These are phyloP conservation scores for Protomyces inouyei DNA, from an alignment of 1,139 yeast species.

Conservation along the genomic window DNA sequence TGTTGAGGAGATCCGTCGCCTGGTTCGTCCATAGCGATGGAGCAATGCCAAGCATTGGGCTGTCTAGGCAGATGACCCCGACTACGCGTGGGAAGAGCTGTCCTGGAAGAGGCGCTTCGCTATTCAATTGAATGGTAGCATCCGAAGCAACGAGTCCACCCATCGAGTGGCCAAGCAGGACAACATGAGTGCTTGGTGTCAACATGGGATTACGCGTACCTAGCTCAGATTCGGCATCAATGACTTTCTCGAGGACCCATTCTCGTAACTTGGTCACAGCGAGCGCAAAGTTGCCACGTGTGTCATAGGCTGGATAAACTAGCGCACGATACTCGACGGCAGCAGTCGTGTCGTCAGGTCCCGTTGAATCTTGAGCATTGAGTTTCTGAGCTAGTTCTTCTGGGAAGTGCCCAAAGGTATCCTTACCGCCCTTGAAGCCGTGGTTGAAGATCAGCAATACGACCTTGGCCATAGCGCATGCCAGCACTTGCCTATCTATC, in stretches of 20 bases:
- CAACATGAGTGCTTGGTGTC: constrained; percentile 29
- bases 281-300: constrained; percentile 29
- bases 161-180: constrained; percentile 33
- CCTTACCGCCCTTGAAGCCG: constrained; percentile 32
- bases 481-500: neutral
- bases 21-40: constrained; percentile 30
- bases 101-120: constrained; percentile 22
- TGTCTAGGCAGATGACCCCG: constrained; percentile 28
- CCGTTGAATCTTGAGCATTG: neutral
- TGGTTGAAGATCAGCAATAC: constrained; percentile 31
- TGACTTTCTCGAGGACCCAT: constrained; percentile 30
- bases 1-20: constrained; percentile 8
- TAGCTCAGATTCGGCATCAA: constrained; percentile 30
- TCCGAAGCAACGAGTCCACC: constrained; percentile 32
- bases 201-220: constrained; percentile 31
- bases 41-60: constrained; percentile 29
- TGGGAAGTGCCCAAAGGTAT: constrained; percentile 31
- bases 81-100: constrained; percentile 31
- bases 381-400: constrained; percentile 17
- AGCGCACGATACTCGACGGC: constrained; percentile 13
- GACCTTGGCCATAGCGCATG: constrained; percentile 21
- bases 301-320: constrained; percentile 32
- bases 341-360: neutral
- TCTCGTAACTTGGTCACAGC: constrained; percentile 28
- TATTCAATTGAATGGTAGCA: constrained; percentile 27